Evolutionary conservation across 2,329 filamentous ascomycete species (phyloP), one percentile per base, ranked within the genome.

Genomic region (Colletotrichum tabaci): DNA sequence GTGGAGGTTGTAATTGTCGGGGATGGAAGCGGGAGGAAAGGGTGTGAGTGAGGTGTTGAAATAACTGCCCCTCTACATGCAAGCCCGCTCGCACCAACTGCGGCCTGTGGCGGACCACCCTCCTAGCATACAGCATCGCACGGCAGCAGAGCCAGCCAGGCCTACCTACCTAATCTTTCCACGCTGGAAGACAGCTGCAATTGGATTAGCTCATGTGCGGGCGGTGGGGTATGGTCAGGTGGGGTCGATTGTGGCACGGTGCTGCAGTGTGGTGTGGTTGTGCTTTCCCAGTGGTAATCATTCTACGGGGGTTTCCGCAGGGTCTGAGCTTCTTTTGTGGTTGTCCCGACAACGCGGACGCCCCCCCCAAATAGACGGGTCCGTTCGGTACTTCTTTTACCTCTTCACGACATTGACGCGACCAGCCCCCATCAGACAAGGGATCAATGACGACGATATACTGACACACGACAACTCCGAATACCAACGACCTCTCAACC

Each of bases 21-120:
- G 55, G 80, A 82, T 77, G 80, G 79, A 80, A 81, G 73, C 73
- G 72, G 73, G 76, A 77, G 74, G 75, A 73, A 67, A 68, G 67
- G 72, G 69, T 76, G 70, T 70, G 76, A 79, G 70, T 70, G 76
- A 79, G 76, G 77, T 74, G 75, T 78, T 81, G 67, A 74, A 74
- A 88, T 72, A 74, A 73, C 66, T 67, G 72, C 68, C 72, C 63
- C 72, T 67, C 75, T 77, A 80, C 83, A 70, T 90, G 87, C 84
- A 87, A 74, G 61, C 58, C 61, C 55, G 58, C 65, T 68, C 50
- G 58, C 65, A 63, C 63, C 63, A 67, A 57, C 30, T 71, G 69
- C 66, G 61, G 66, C 70, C 67, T 47, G 55, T 71, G 70, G 70
- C 61, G 70, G 66, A 61, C 66, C 70, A 66, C 66, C 64, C 46